These are phyloP conservation scores for Orbilia javanica DNA, from an alignment of 2,329 filamentous ascomycete species.

Conservation along the genomic window DNA sequence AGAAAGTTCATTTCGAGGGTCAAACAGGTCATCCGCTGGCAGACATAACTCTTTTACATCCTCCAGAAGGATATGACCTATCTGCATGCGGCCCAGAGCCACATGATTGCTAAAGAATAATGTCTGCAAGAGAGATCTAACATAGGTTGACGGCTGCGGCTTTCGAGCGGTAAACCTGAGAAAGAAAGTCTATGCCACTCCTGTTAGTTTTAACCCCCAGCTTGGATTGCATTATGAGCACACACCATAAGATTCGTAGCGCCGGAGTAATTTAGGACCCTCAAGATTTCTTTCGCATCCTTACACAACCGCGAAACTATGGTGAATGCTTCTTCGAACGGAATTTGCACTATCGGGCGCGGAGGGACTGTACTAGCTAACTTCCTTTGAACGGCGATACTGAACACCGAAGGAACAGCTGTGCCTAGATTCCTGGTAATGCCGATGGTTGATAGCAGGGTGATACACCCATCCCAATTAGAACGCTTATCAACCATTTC, in stretches of 20 bases:
- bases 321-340: constrained; percentile 77
- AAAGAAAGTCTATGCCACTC: constrained; percentile 60
- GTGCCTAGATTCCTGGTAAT: constrained; percentile 74
- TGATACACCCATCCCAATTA: constrained; percentile 66
- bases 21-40: constrained; percentile 77
- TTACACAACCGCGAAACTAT: constrained; percentile 78
- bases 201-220: constrained; percentile 16
- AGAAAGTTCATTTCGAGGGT: constrained; percentile 79
- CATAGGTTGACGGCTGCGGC: constrained; percentile 84
- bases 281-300: constrained; percentile 77
- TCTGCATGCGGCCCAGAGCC: constrained; percentile 76
- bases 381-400: constrained; percentile 87
- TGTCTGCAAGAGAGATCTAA: constrained; percentile 82
- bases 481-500: constrained; percentile 66
- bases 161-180: constrained; percentile 68
- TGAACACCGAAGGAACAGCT: constrained; percentile 82
- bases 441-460: constrained; percentile 71
- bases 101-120: constrained; percentile 80
- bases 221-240: constrained; percentile 29
- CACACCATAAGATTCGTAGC: constrained; percentile 78
- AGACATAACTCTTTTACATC: constrained; percentile 84
- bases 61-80: constrained; percentile 81
- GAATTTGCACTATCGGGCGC: constrained; percentile 84
- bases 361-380: constrained; percentile 94
- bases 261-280: constrained; percentile 76